Conservation (phyloP, 2,329 filamentous ascomycete genomes). For the Pseudogymnoascus verrucosus region DNA sequence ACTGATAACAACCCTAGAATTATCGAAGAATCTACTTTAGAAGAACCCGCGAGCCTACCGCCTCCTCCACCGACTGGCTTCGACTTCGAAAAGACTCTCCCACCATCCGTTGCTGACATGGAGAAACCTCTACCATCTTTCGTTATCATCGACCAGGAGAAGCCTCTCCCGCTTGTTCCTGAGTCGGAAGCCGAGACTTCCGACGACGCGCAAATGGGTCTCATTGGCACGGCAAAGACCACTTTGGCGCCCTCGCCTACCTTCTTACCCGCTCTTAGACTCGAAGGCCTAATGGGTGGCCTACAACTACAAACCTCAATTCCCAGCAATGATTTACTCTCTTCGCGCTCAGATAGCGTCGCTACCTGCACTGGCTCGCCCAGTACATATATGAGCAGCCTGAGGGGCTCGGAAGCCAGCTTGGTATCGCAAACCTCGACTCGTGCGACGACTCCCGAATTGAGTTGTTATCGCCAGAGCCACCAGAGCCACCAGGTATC, state of each 20-base stretch:
- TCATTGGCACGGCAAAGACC: conserved; percentile 4
- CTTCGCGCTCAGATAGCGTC: conserved; percentile 59
- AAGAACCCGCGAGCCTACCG: conserved; percentile 31
- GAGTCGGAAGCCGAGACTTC: conserved; percentile 3
- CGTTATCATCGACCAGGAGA: conserved; percentile 46
- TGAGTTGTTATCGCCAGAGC: conserved; percentile 20
- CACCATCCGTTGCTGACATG: neutral
- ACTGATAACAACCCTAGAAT: conserved; percentile 2
- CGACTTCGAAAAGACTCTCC: neutral
- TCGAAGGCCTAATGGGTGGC: neutral
- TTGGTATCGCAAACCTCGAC: conserved; percentile 76
- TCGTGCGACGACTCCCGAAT: conserved; percentile 78
- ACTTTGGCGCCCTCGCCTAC: conserved; percentile 1
- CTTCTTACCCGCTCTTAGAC: conserved; percentile 2
- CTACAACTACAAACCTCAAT: neutral
- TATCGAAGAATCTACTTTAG: conserved; percentile 1
- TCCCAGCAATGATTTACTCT: conserved; percentile 22
- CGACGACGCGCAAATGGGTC: conserved; percentile 1
- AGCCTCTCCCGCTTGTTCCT: conserved; percentile 61
- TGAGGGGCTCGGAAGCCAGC: conserved; percentile 72
- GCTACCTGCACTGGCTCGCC: conserved; percentile 69
- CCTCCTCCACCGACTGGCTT: conserved; percentile 32
- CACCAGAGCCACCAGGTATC: conserved; percentile 44
- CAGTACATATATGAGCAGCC: conserved; percentile 65
- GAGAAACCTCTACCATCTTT: conserved; percentile 18